Evolutionary conservation across 2,329 filamentous ascomycete genomes (phyloP).

Genomic region (Pseudocercospora fuligena): DNA sequence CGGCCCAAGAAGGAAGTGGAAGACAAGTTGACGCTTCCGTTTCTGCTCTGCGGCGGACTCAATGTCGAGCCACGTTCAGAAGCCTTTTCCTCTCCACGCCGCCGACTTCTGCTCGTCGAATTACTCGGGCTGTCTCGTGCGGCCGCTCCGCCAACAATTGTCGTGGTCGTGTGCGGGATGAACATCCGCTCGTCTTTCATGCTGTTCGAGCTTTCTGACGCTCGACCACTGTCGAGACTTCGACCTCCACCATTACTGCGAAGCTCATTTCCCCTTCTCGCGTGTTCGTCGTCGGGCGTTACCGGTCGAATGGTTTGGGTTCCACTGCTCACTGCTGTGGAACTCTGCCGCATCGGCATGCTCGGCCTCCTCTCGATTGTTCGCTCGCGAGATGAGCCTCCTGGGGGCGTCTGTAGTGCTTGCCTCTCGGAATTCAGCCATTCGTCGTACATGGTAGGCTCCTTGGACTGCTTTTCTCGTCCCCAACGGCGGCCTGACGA

Average conservation of each 20-base stretch:
- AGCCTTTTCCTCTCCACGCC: slow-evolving; percentile 20
- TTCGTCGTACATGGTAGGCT: slow-evolving; percentile 41
- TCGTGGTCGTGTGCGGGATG: slow-evolving; percentile 37
- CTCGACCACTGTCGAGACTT: slow-evolving; percentile 23
- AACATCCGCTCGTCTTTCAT: slow-evolving; percentile 38
- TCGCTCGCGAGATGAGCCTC: slow-evolving; percentile 15
- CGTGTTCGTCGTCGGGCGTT: slow-evolving; percentile 61
- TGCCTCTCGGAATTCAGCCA: slow-evolving; percentile 36
- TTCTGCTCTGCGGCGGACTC: slow-evolving; percentile 35
- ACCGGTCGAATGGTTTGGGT: slow-evolving; percentile 61
- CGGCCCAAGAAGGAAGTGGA: slow-evolving; percentile 29
- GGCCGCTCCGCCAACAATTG: slow-evolving; percentile 32
- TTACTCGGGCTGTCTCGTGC: slow-evolving; percentile 25
- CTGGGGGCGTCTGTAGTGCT: slow-evolving; percentile 19
- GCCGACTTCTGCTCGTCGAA: slow-evolving; percentile 28
- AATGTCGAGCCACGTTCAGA: slow-evolving; percentile 17
- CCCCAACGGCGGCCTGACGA: slow-evolving; percentile 24
- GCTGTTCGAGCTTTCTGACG: slow-evolving; percentile 33
- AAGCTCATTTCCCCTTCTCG: slow-evolving; percentile 21
- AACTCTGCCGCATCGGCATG: slow-evolving; percentile 31
- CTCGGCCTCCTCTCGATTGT: slow-evolving; percentile 26
- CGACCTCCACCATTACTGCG: slow-evolving; percentile 4
- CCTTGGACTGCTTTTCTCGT: slow-evolving; percentile 32
- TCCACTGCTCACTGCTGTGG: slow-evolving; percentile 29
- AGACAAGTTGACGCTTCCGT: slow-evolving; percentile 30